phyloP scores from a whole-genome alignment of 495 filamentous ascomycete genomes.

The Aspergillus egyptiacus region DNA sequence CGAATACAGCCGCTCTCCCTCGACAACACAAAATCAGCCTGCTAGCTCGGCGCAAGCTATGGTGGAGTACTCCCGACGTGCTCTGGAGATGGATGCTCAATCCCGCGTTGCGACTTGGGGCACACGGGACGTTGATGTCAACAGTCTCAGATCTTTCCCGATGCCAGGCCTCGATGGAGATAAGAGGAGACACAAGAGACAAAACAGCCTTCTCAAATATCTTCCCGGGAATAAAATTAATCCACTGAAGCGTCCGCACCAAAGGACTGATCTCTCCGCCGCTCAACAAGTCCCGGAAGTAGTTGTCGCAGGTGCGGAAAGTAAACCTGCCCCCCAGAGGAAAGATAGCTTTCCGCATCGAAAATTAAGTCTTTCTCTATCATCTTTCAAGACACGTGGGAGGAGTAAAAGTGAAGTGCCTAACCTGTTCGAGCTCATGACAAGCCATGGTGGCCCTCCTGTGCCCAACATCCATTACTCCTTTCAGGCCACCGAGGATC shows the following conservation, averaged over 20 bases:
- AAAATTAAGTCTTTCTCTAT: slow-evolving; percentile 50
- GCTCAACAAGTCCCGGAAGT: slow-evolving; percentile 24
- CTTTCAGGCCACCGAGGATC: slow-evolving; percentile 16
- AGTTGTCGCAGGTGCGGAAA: slow-evolving; percentile 30
- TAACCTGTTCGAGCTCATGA: slow-evolving; percentile 43
- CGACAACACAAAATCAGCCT: slow-evolving; percentile 36
- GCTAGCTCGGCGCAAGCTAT: slow-evolving; percentile 43
- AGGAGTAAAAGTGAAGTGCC: slow-evolving; percentile 74
- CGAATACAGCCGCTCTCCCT: slow-evolving; percentile 26
- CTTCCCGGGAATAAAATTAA: slow-evolving; percentile 41
- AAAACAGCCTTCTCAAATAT: slow-evolving; percentile 45
- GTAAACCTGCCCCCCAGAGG: slow-evolving; percentile 20
- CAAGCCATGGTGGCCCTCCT: slow-evolving; percentile 43
- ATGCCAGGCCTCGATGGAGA: slow-evolving; percentile 53
- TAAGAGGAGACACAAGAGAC: slow-evolving; percentile 29
- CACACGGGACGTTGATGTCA: slow-evolving; percentile 56
- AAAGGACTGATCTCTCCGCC: slow-evolving; percentile 31
- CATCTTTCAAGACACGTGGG: slow-evolving; percentile 51
- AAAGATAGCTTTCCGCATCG: slow-evolving; percentile 51
- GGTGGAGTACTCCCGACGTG: slow-evolving; percentile 36
- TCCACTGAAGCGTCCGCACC: slow-evolving; percentile 32
- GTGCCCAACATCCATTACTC: slow-evolving; percentile 40
- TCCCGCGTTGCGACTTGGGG: slow-evolving; percentile 72
- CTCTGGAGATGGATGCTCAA: slow-evolving; percentile 39
- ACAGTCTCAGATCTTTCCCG: slow-evolving; percentile 57